Conservation (phyloP, 2,329 filamentous ascomycete genomes). For the Septoria linicola region DNA sequence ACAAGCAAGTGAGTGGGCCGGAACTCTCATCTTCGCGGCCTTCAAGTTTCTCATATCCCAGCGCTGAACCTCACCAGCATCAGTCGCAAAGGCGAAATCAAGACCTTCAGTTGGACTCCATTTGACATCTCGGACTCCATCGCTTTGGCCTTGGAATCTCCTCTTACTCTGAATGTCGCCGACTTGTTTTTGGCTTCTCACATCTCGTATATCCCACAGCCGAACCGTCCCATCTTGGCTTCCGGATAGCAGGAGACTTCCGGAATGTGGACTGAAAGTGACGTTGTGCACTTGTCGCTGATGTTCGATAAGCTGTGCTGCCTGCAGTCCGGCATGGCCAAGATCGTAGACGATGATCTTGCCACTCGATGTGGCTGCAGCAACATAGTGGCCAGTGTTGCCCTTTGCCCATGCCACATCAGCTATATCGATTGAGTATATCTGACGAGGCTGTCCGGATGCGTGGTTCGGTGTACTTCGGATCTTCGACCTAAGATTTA, state of each 20-base stretch:
- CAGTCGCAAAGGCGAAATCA: slow-evolving; percentile 64
- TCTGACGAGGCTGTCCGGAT: slow-evolving; percentile 46
- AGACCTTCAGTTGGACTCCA: slow-evolving; percentile 64
- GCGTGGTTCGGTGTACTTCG: slow-evolving; percentile 57
- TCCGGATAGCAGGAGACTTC: slow-evolving; percentile 60
- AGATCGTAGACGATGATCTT: slow-evolving; percentile 66
- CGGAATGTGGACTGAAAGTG: slow-evolving; percentile 63
- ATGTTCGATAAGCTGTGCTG: slow-evolving; percentile 63
- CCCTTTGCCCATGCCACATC: slow-evolving; percentile 69
- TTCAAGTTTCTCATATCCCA: slow-evolving; percentile 63
- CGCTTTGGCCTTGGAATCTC: slow-evolving; percentile 57
- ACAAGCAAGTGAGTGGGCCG: slow-evolving; percentile 58
- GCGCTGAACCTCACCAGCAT: slow-evolving; percentile 62
- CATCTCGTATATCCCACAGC: slow-evolving; percentile 63
- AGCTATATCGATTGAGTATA: slow-evolving; percentile 57
- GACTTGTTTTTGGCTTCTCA: slow-evolving; percentile 41
- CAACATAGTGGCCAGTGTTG: slow-evolving; percentile 59
- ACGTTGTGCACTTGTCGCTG: slow-evolving; percentile 64
- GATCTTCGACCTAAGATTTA: slow-evolving; percentile 62
- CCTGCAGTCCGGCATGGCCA: slow-evolving; percentile 59
- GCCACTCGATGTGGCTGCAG: slow-evolving; percentile 64
- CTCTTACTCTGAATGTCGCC: slow-evolving; percentile 56
- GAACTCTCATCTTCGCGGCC: slow-evolving; percentile 59
- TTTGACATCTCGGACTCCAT: slow-evolving; percentile 62
- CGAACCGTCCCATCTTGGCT: slow-evolving; percentile 65